Base-by-base conservation (phyloP, 805 yeast genomes). In the Wickerhamomyces ciferrii region DNA sequence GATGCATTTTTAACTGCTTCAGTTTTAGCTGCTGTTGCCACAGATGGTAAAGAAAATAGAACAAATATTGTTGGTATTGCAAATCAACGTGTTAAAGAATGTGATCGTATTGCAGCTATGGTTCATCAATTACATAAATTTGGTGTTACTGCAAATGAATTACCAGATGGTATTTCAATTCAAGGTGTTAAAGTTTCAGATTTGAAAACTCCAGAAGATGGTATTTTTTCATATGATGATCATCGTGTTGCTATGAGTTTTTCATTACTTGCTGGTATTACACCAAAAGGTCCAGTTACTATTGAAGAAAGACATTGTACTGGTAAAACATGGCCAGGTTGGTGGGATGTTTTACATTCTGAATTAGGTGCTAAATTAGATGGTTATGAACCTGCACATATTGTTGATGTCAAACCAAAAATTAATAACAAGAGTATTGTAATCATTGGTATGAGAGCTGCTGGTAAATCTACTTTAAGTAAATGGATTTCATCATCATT, bases 271-370 rank as follows among this genome's bases (percentile, higher is more conserved):
- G 92, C 97, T 4, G 89, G 96, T 32, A 72, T 87, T 57, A 76
- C 79, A 43, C 51, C 60, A 29, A 44, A 55, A 8, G 60, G 54
- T 23, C 82, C 87, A 1, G 92, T 86, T 1, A 71, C 81, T 52
- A 81, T 94, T 48, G 80, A 84, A 54, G 97, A 92, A 61, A 81
- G 97, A 67, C 79, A 85, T 23, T 89, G 97, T 62, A 95, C 97
- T 2, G 95, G 92, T 47, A 94, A 94, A 70, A 94, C 99, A 0
- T 94, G 99, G 99, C 99, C 99, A 19, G 98, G 97, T 35, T 94
- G 99, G 99, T 94, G 99, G 99, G 99, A 94, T 67, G 77, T 83
- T 32, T 71, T 94, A 52, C 90, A 83, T 61, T 76, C 85, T 43
- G 68, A 75, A 42, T 79, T 94, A 56, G 76, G 81, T 19, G 84